phyloP scores from a whole-genome alignment of 208 protist genomes.

The Trypanosoma cruzi region DNA sequence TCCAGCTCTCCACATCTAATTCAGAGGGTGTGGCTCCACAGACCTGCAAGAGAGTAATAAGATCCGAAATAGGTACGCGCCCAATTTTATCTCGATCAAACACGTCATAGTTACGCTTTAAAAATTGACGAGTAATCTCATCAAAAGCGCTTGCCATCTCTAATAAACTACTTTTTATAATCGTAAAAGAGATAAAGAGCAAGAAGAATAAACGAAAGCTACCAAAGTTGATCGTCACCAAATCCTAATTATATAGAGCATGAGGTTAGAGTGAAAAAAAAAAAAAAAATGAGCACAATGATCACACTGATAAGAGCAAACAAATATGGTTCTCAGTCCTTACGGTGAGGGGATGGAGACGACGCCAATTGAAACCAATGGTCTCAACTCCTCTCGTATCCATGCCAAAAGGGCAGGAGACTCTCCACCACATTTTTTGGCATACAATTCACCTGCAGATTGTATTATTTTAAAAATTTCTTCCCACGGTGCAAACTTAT shows the following conservation, averaged over 20 bases:
- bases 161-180: constrained; percentile 1
- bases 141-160: constrained; percentile 33
- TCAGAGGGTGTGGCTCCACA: constrained; percentile 80
- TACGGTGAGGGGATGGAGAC: neutral
- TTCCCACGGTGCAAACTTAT: constrained; percentile 23
- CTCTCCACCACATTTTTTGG: constrained; percentile 15
- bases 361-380: constrained; percentile 12
- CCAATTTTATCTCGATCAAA: constrained; percentile 85
- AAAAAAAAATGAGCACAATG: constrained; percentile 33
- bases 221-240: neutral
- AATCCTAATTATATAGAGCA: constrained; percentile 12
- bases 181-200: constrained; percentile 16
- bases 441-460: constrained; percentile 9
- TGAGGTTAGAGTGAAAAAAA: constrained; percentile 23
- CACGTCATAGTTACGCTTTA: constrained; percentile 71
- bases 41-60: constrained; percentile 63
- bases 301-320: neutral
- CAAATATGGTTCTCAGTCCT: neutral
- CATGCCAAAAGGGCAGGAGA: constrained; percentile 19
- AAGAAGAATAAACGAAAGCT: neutral
- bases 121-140: constrained; percentile 53
- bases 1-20: constrained; percentile 53
- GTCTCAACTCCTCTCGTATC: constrained; percentile 19
- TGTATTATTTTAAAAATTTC: constrained; percentile 19
- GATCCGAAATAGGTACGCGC: constrained; percentile 49